Evolutionary conservation across 169 alveolate species (phyloP).

Genomic region (Plasmodium ovale): DNA sequence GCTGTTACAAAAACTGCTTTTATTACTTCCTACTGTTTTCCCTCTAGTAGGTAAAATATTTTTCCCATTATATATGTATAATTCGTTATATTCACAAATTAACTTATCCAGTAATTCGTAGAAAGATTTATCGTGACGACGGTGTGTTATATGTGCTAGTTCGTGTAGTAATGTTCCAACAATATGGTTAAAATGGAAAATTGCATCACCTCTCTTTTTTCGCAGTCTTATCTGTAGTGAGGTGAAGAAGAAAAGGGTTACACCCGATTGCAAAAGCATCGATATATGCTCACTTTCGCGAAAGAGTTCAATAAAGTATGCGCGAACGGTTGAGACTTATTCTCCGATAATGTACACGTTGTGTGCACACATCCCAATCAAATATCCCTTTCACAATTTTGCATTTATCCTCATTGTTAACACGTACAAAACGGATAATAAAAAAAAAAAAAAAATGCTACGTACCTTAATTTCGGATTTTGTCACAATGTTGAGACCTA

Average conservation of each 20-base stretch:
- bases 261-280: not conserved
- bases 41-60: conserved; percentile 1
- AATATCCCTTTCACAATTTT: not conserved
- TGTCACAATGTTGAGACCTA: conserved; percentile 50
- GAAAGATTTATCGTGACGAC: conserved; percentile 47
- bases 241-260: not conserved
- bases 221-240: conserved; percentile 52
- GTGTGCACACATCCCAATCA: too few relatives aligned
- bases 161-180: conserved; percentile 69
- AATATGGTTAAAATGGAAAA: conserved; percentile 61
- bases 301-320: too few relatives aligned
- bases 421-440: not conserved
- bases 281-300: too few relatives aligned
- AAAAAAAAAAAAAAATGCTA: not conserved
- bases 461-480: conserved; percentile 74
- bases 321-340: too few relatives aligned
- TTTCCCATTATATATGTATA: conserved; percentile 28
- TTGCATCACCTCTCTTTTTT: conserved; percentile 26
- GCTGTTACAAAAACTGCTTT: not conserved
- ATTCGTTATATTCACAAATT: conserved; percentile 50
- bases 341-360: too few relatives aligned
- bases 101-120: conserved; percentile 49
- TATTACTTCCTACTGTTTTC: conserved; percentile 4
- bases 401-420: not conserved
- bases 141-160: conserved; percentile 49